Evolutionary conservation across 1,284 basidiomycete species (phyloP), one percentile per base, ranked within the genome.

Genomic region (Ceratobasidium sp.): DNA sequence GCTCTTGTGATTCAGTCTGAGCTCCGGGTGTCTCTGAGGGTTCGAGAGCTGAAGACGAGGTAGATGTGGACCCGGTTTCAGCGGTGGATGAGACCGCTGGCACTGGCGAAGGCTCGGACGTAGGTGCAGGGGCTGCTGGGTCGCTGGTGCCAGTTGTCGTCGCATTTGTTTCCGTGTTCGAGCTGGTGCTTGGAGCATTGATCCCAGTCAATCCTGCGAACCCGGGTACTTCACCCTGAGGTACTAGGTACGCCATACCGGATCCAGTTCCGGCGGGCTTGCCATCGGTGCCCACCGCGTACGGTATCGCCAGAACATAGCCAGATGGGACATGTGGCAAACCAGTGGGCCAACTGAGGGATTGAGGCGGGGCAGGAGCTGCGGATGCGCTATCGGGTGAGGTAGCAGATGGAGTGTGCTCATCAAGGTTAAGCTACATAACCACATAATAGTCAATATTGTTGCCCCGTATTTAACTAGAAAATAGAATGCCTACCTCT

Each of bases 301-400:
- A 71, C 1, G 66, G 66, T 56, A 71, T 71, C 15, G 66, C 66
- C 14, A 71, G 66, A 41, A 71, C 66, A 48, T 24, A 71, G 15
- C 66, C 66, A 22, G 66, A 27, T 5, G 66, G 66, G 27, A 71
- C 50, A 6, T 59, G 24, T 22, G 66, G 66, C 22, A 71, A n/a
- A 7, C 36, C 53, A 17, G 66, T 15, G 29, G 66, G 66, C 66
- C 66, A 71, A 54, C 22, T 71, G 22, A 45, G 17, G 11, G 66
- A 45, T 22, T 71, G 66, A 15, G 66, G 66, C 51, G 51, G 31
- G 5, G 65, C 50, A 17, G 65, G 45, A 22, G 62, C 11, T 8
- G 31, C 29, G 9, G 56, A 17, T 29, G 56, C 22, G 4, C 9
- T 29, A 7, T 29, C 27, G 29, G 56, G 56, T 57, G 9, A 29